Evolutionary conservation across 2,329 filamentous ascomycete genomes (phyloP), one percentile per base, ranked within the genome.

Genomic region (Aspergillus fructus): DNA sequence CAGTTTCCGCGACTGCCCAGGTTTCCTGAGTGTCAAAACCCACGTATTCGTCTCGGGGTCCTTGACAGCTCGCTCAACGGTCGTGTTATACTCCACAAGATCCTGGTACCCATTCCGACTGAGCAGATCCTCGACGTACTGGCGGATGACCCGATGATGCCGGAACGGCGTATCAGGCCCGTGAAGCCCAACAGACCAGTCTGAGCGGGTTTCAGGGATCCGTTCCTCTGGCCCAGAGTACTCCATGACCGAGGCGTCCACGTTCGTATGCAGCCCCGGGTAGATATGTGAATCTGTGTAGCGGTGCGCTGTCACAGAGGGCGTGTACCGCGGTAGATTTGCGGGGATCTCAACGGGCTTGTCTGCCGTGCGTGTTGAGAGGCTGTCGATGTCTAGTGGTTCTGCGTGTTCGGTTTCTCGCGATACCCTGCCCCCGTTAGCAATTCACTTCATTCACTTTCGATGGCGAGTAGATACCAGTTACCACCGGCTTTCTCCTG

Each of bases 201-300:
- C 63, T 13, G 76, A 78, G 24, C 73, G 68, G 43, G 76, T 69
- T 0, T 68, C 66, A 0, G 83, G 79, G 13, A 87, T 83, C 0
- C 77, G 74, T 53, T 86, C 84, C 59, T 84, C 77, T 0, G 45
- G 5, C n/a, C 45, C 45, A 8, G 79, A 81, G 68, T 83, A 89
- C 15, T 80, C 76, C 87, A 89, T 89, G 0, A 83, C 76, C 2
- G 79, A 65, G 5, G 76, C 75, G 60, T 83, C 80, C 43, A 89
- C 82, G 61, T 89, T 89, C 3, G 85, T 89, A 66, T 89, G 84
- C n/a, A 89, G 72, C 19, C 82, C 81, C 0, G 84, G 83, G 62
- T 88, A 88, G 17, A 88, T 77, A 0, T 83, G 82, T 0, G 84
- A 84, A 58, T 87, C 84, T 12, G 76, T 71, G 64, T 82, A 85